Evolutionary conservation across 495 filamentous ascomycete genomes (phyloP).

Genomic region (Trichoderma reesei): DNA sequence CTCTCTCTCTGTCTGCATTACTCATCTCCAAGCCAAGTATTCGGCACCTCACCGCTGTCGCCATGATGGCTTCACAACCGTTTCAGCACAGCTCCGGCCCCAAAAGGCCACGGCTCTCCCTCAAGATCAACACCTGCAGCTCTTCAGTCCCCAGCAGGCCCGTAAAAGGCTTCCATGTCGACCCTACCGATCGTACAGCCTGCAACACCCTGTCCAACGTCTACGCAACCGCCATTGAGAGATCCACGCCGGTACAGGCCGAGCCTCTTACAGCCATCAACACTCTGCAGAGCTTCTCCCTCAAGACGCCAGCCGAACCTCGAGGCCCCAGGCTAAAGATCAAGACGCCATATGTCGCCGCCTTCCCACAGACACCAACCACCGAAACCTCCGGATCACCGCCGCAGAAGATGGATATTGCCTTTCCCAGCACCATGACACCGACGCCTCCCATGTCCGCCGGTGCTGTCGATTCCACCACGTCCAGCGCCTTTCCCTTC

Average conservation of each 20-base stretch:
- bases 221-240: slow-evolving; percentile 58
- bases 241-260: slow-evolving; percentile 45
- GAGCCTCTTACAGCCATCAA: slow-evolving; percentile 33
- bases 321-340: slow-evolving; percentile 13
- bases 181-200: slow-evolving; percentile 62
- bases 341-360: slow-evolving; percentile 33
- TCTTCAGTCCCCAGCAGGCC: slow-evolving; percentile 21
- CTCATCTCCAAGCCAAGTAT: neutral
- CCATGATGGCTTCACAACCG: neutral
- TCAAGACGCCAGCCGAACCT: slow-evolving; percentile 3
- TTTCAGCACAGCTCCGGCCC: slow-evolving; percentile 28
- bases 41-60: neutral
- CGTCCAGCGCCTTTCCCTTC: slow-evolving; percentile 30
- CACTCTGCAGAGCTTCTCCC: slow-evolving; percentile 7
- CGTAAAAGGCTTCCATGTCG: slow-evolving; percentile 29
- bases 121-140: slow-evolving; percentile 53
- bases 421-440: slow-evolving; percentile 37
- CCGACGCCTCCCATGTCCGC: slow-evolving; percentile 42
- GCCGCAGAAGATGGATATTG: slow-evolving; percentile 28
- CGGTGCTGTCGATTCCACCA: slow-evolving; percentile 29
- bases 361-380: slow-evolving; percentile 35
- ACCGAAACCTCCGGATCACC: slow-evolving; percentile 34
- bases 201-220: slow-evolving; percentile 79
- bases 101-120: slow-evolving; percentile 66
- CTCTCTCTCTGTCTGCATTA: neutral